phyloP scores from a whole-genome alignment of 306 rosid species.

The Trifolium subterraneum region DNA sequence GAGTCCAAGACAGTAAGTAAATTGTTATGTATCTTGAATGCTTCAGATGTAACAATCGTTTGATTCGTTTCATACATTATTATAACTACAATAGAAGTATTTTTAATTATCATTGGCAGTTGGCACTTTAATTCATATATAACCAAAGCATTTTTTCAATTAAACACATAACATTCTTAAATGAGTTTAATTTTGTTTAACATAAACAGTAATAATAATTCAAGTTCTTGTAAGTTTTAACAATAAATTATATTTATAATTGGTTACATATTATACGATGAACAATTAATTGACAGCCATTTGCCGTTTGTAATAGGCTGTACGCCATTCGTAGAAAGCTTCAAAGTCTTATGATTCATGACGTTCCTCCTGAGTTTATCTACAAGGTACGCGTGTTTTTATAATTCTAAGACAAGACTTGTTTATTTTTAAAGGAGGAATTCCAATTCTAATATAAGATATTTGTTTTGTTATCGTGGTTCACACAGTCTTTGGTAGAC shows the following conservation, averaged over 20 bases:
- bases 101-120: too few relatives aligned
- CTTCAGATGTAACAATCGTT: background rate
- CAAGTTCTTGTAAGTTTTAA: too few relatives aligned
- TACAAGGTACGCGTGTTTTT: slow-evolving; percentile 52
- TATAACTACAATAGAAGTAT: too few relatives aligned
- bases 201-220: too few relatives aligned
- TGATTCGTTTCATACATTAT: too few relatives aligned
- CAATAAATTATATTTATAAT: too few relatives aligned
- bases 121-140: too few relatives aligned
- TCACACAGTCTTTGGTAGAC: slow-evolving; percentile 53
- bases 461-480: background rate
- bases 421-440: background rate
- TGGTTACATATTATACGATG: too few relatives aligned
- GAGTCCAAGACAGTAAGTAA: slow-evolving; percentile 81
- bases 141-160: too few relatives aligned
- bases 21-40: background rate
- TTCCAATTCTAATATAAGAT: background rate
- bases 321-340: slow-evolving; percentile 72
- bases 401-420: background rate
- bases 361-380: slow-evolving; percentile 62
- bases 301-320: slow-evolving; percentile 49
- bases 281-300: too few relatives aligned
- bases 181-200: too few relatives aligned
- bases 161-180: too few relatives aligned
- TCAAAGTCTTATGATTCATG: slow-evolving; percentile 60